Evolutionary conservation across 768 basidiomycete genomes (phyloP), one percentile per base, ranked within the genome.

Genomic region (Holtermanniella nyarrowii): DNA sequence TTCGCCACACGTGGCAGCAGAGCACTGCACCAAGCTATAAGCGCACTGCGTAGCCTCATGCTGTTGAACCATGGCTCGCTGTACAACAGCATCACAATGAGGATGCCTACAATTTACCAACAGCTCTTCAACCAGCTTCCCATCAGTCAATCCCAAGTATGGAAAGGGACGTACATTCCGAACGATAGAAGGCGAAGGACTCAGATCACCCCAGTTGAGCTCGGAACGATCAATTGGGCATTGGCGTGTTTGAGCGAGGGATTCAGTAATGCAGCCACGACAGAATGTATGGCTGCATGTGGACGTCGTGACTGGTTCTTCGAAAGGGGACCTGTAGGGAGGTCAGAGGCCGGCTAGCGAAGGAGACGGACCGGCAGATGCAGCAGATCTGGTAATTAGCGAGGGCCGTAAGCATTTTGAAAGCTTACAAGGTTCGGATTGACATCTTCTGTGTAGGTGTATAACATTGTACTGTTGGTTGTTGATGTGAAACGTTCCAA

Each of bases 241-340:
- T 55, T 82, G 81, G 0, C 77, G 74, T 5, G 82, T 80, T 53
- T 84, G 79, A 12, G 71, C 68, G 3, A 91, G 76, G 0, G 88
- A 85, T 46, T 76, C 75, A n/a, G 74, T 60, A 54, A 90, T 85
- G 63, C 89, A 93, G 25, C 80, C 82, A n/a, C 72, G 72, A 68
- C 89, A 93, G 69, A 91, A 91, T 0, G 87, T 91, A 66, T 88
- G 89, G 53, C 79, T 76, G 60, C 89, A 91, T 5, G 82, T 80
- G 39, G 72, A 77, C 0, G 86, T 82, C 0, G 84, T 85, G 1
- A 77, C 77, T 10, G 88, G 89, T 25, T 87, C 79, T 5, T 80
- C 72, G 63, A 90, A 89, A 2, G 87, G 85, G 50, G 77, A 76
- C 21, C 83, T 84, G 62, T 42, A 21, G 31, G 53, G 3, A 26